phyloP scores from a whole-genome alignment of 2,329 filamentous ascomycete genomes.

The Verticillium albo-atrum region DNA sequence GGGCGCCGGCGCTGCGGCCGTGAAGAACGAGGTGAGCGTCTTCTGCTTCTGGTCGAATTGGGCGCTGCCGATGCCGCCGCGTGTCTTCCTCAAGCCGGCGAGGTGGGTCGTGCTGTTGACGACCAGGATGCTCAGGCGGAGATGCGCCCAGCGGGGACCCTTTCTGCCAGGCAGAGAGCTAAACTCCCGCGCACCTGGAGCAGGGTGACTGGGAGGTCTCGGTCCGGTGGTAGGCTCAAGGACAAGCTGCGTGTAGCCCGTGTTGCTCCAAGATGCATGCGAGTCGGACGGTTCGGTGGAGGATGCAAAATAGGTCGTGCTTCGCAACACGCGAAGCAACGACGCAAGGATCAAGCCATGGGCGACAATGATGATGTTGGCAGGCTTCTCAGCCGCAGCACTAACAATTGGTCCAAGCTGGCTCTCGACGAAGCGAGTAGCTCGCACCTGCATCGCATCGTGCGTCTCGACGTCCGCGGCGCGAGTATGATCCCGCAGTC shows the following conservation, averaged over 20 bases:
- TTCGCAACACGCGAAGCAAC: slow-evolving; percentile 52
- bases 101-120: slow-evolving; percentile 73
- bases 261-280: slow-evolving; percentile 46
- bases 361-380: slow-evolving; percentile 62
- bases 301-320: slow-evolving; percentile 10
- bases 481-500: slow-evolving; percentile 4
- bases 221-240: not conserved
- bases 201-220: not conserved
- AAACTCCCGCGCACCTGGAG: not conserved
- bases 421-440: slow-evolving; percentile 60
- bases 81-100: slow-evolving; percentile 68
- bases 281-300: slow-evolving; percentile 16
- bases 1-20: slow-evolving; percentile 17
- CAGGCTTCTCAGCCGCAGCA: slow-evolving; percentile 6
- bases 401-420: slow-evolving; percentile 53
- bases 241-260: slow-evolving; percentile 37
- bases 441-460: slow-evolving; percentile 60
- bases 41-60: slow-evolving; percentile 71
- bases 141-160: slow-evolving; percentile 36
- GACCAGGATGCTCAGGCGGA: slow-evolving; percentile 42
- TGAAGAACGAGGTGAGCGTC: slow-evolving; percentile 73
- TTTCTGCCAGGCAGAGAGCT: not conserved
- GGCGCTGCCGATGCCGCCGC: slow-evolving; percentile 77
- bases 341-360: slow-evolving; percentile 77
- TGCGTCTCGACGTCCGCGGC: slow-evolving; percentile 56